phyloP scores from a whole-genome alignment of 108 stramenopile genomes.

The Discostella stelligeroides region DNA sequence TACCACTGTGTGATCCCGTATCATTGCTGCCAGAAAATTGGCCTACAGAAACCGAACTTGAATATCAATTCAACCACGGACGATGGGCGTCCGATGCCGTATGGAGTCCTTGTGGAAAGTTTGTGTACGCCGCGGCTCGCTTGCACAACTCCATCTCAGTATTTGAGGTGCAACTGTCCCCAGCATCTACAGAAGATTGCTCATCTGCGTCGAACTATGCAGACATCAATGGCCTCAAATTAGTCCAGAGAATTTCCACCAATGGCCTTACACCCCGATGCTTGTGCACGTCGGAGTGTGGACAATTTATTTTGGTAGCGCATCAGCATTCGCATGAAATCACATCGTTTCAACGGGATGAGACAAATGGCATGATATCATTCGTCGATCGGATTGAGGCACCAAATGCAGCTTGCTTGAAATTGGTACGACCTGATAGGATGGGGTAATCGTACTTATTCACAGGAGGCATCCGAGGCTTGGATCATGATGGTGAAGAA shows the following conservation, averaged over 20 bases:
- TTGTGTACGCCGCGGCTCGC: constrained; percentile 46
- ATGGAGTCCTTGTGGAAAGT: constrained; percentile 48
- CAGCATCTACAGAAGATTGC: background rate
- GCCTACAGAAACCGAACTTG: constrained; percentile 13
- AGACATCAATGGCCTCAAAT: background rate
- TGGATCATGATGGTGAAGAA: too few species aligned
- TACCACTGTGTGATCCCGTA: constrained; percentile 24
- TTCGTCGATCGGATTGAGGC: constrained; percentile 34
- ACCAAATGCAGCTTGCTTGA: constrained; percentile 42
- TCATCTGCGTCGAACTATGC: background rate
- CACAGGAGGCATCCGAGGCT: too few species aligned
- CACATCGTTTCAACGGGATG: constrained; percentile 32
- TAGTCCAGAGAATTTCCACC: constrained; percentile 35
- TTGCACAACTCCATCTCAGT: constrained; percentile 47
- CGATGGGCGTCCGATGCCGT: constrained; percentile 52
- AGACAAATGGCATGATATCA: constrained; percentile 15
- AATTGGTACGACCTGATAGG: constrained; percentile 28
- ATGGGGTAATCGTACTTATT: too few species aligned
- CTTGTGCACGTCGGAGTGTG: constrained; percentile 42
- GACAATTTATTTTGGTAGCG: constrained; percentile 42
- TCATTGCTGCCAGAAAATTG: constrained; percentile 43
- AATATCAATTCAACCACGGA: constrained; percentile 39
- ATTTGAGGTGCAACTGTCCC: constrained; percentile 24
- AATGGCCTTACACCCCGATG: constrained; percentile 39
- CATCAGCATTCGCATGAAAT: constrained; percentile 54